Conservation (phyloP, 371 early-diverging fungal genomes). For the Mucor lusitanicus region DNA sequence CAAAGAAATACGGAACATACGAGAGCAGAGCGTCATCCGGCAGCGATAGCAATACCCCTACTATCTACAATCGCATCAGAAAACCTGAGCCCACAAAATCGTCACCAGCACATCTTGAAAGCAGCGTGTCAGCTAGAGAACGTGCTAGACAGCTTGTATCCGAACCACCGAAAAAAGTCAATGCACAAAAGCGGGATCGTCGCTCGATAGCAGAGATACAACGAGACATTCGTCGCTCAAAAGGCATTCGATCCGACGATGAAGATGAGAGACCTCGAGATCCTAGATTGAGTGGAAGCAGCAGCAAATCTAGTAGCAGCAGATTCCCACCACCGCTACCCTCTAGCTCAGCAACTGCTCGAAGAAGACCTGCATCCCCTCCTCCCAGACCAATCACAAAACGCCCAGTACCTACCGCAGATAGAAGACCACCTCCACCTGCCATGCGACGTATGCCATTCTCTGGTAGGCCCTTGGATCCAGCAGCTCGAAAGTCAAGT, state of each 20-base stretch:
- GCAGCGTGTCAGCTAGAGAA: conserved; percentile 16
- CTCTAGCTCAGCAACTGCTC: background rate
- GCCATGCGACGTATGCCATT: conserved; percentile 39
- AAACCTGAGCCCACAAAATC: conserved; percentile 5
- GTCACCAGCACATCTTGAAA: background rate
- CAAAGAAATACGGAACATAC: conserved; percentile 2
- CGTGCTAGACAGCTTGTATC: conserved; percentile 22
- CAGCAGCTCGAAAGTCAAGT: conserved; percentile 2
- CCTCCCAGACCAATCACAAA: background rate
- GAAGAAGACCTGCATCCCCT: conserved; percentile 14
- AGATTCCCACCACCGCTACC: conserved; percentile 3
- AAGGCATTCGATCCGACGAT: conserved; percentile 42
- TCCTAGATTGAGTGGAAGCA: background rate
- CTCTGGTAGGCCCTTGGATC: conserved; percentile 23
- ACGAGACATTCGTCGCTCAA: conserved; percentile 39
- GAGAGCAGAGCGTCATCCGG: background rate
- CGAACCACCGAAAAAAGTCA: conserved; percentile 24
- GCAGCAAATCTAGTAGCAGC: background rate
- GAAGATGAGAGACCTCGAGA: conserved; percentile 14
- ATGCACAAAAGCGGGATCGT: conserved; percentile 32
- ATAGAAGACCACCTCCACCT: background rate
- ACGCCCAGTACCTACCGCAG: background rate
- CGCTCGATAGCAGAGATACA: conserved; percentile 42
- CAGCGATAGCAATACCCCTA: conserved; percentile 7
- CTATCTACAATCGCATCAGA: conserved; percentile 22